Percentiles rank a stretch among this genome's conserved stretches.
phyloP scores from a whole-genome alignment of 2,329 filamentous ascomycete genomes.

The Dothideomycetes sp. region DNA sequence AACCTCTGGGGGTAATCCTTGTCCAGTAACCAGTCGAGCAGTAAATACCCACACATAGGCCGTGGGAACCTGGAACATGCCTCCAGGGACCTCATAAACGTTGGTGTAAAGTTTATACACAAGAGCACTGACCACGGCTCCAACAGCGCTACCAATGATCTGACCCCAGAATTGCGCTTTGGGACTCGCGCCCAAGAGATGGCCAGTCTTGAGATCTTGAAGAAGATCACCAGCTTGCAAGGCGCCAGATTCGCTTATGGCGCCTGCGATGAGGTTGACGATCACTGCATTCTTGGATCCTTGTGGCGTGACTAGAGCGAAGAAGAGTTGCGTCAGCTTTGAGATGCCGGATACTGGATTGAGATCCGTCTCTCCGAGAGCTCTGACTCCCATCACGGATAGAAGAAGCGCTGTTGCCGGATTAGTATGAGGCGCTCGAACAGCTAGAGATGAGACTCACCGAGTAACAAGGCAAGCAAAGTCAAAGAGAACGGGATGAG shows the following conservation, averaged over 20 bases:
- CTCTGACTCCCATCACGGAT: slow-evolving; percentile 56
- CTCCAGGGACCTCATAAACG: slow-evolving; percentile 81
- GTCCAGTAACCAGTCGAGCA: slow-evolving; percentile 80
- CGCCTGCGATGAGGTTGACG: slow-evolving; percentile 89
- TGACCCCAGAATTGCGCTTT: slow-evolving; percentile 97
- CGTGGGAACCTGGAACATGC: slow-evolving; percentile 87
- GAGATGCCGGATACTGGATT: slow-evolving; percentile 95
- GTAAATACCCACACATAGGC: slow-evolving; percentile 98
- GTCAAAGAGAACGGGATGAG: slow-evolving; percentile 78
- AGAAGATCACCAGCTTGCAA: slow-evolving; percentile 93
- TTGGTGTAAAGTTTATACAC: slow-evolving; percentile 86
- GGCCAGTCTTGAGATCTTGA: slow-evolving; percentile 94
- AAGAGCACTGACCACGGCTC: slow-evolving; percentile 74
- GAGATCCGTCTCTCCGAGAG: slow-evolving; percentile 73
- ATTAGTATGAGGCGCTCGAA: neutral
- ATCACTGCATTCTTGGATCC: slow-evolving; percentile 77
- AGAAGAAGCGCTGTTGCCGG: slow-evolving; percentile 63
- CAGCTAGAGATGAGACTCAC: neutral
- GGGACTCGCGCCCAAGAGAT: slow-evolving; percentile 82
- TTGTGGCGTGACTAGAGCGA: slow-evolving; percentile 78
- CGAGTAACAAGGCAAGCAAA: slow-evolving; percentile 69
- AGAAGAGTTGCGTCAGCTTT: slow-evolving; percentile 92
- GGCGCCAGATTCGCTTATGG: slow-evolving; percentile 75
- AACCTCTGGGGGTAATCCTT: slow-evolving; percentile 77
- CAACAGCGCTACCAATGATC: slow-evolving; percentile 77